A percentile compares a stretch with the other conserved stretches of the same genome.
phyloP scores from a whole-genome alignment of 495 filamentous ascomycete species.

The Jackrogersella multiformis region DNA sequence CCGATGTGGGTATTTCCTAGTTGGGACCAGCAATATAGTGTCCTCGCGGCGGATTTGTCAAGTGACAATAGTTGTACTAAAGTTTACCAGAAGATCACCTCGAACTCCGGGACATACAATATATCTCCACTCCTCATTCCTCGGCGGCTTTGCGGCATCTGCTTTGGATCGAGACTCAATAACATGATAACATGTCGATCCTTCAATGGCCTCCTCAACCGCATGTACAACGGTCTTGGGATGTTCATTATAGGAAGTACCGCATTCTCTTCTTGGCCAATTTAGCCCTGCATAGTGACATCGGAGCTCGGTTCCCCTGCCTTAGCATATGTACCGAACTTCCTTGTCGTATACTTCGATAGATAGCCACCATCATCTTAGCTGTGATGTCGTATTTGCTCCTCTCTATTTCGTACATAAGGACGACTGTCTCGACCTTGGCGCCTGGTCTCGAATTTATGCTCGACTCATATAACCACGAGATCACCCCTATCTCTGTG shows the following conservation, averaged over 20 bases:
- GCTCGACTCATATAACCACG: conserved; percentile 34
- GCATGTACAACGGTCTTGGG: not conserved
- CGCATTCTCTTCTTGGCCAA: conserved; percentile 23
- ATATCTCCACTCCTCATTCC: conserved; percentile 43
- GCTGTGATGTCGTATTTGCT: conserved; percentile 31
- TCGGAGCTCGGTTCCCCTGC: conserved; percentile 9
- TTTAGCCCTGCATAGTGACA: conserved; percentile 22
- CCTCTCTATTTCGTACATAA: conserved; percentile 30
- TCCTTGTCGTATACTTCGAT: conserved; percentile 16
- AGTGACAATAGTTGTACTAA: conserved; percentile 46
- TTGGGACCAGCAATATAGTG: conserved; percentile 38
- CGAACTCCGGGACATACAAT: conserved; percentile 19
- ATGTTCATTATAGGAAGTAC: conserved; percentile 33
- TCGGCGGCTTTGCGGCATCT: conserved; percentile 46
- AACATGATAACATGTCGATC: conserved; percentile 44
- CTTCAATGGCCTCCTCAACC: conserved; percentile 26
- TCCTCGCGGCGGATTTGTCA: conserved; percentile 37
- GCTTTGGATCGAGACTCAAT: conserved; percentile 38
- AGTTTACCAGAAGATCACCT: conserved; percentile 18
- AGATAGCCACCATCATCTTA: conserved; percentile 22
- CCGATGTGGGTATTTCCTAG: conserved; percentile 54
- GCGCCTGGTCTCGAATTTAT: conserved; percentile 15
- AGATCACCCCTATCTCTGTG: conserved; percentile 26
- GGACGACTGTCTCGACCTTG: conserved; percentile 20
- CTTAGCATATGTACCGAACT: conserved; percentile 31